Base-by-base conservation (phyloP, 2,329 filamentous ascomycete species). In the Ceratocystis eucalypticola region DNA sequence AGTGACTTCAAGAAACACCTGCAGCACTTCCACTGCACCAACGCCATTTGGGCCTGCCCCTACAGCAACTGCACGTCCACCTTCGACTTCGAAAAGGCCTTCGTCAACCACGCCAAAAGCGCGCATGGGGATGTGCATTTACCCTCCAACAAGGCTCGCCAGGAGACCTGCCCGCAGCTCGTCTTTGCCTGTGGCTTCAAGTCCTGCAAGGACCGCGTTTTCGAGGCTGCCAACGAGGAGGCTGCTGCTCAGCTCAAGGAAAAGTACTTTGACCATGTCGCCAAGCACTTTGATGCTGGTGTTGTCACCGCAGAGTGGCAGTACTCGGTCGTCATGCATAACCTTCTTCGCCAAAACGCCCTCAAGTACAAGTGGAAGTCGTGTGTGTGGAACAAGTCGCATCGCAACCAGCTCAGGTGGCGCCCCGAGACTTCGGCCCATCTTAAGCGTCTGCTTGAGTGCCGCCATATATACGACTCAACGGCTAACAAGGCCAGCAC, bases 1-100 rank as follows among this genome's bases (percentile, higher is more conserved):
- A 78, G 76, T 70, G 77, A 79, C 69, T 78, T 79, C 70, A 79
- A 79, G 73, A 79, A 79, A 72, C 77, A 79, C 69, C 71, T 79
- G n/a, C 76, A 78, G 72, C 77, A 78, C 71, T 79, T 79, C 69
- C 77, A 79, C 69, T 76, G 76, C 46, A 73, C 75, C 61, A 76
- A 79, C 69, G 73, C 75, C 45, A 72, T 75, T 48, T 79, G 77
- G 77, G 71, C 77, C 22, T 79, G 77, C 71, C 76, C 74, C 59
- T 76, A 75, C 46, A 74, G 74, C 68, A 74, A 72, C 30, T 79
- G 77, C 70, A 72, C 75, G 57, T 71, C 77, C n/a, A 75, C 76
- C 3, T 79, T 79, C 57, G 77, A 77, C 66, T 78, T 77, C 25
- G 77, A 79, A 68, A 74, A 76, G 67, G 77, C 77, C 45, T 79